Evolutionary conservation across 1,284 basidiomycete species (phyloP).

Genomic region (Sphagnurus paluster): DNA sequence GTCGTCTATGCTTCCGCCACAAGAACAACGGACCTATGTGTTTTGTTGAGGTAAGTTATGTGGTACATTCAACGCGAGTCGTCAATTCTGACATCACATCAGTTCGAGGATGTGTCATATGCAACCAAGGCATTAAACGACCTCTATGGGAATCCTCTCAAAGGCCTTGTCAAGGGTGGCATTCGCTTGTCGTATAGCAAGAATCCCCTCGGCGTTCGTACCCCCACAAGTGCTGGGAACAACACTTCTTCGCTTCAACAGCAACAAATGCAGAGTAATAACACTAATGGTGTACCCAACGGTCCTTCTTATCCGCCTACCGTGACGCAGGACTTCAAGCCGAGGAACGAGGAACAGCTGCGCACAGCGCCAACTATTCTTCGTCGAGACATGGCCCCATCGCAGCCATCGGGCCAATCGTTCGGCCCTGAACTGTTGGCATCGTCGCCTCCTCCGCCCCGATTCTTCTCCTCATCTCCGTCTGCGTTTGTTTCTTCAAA

Average conservation of each 20-base stretch:
- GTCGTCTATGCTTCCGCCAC: slow-evolving; percentile 91
- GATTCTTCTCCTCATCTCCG: slow-evolving; percentile 54
- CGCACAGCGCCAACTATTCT: slow-evolving; percentile 32
- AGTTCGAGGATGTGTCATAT: slow-evolving; percentile 89
- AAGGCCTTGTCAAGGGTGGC: slow-evolving; percentile 90
- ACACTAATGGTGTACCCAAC: slow-evolving; percentile 24
- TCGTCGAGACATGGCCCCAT: slow-evolving; percentile 35
- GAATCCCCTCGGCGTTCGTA: slow-evolving; percentile 87
- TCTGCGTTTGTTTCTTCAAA: slow-evolving; percentile 34
- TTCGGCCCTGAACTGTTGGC: slow-evolving; percentile 42
- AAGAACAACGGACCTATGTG: slow-evolving; percentile 98
- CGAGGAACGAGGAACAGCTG: slow-evolving; percentile 27
- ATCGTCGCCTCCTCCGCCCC: slow-evolving; percentile 64
- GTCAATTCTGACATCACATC: slow-evolving; percentile 22
- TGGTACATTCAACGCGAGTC: background rate
- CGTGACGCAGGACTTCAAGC: slow-evolving; percentile 37
- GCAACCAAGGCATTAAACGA: slow-evolving; percentile 88
- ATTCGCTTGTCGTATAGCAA: slow-evolving; percentile 97
- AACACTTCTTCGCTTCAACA: slow-evolving; percentile 50
- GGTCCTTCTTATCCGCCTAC: slow-evolving; percentile 18
- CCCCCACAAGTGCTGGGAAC: slow-evolving; percentile 61
- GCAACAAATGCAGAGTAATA: slow-evolving; percentile 44
- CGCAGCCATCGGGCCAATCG: slow-evolving; percentile 39
- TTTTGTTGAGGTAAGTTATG: slow-evolving; percentile 79
- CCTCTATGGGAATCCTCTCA: slow-evolving; percentile 88